A percentile compares a stretch with the other conserved stretches of the same genome.
Conservation (phyloP, 495 filamentous ascomycete species). For the Aspergillus baeticus region DNA sequence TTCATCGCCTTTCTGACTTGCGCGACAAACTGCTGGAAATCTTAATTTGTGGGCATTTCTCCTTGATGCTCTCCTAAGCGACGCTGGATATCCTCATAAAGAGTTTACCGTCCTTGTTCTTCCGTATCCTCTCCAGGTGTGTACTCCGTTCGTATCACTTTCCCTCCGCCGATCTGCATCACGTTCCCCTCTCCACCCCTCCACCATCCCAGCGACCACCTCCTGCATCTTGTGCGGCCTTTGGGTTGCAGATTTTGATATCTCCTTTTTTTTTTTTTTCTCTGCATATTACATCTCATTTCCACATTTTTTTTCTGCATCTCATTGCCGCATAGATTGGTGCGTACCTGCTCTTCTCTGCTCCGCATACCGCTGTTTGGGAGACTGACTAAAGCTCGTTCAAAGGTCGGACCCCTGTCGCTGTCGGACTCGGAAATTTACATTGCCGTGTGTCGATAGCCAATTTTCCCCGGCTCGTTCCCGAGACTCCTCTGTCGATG, state of each 20-base stretch:
- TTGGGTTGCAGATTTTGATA: slow-evolving; percentile 16
- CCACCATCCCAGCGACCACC: slow-evolving; percentile 8
- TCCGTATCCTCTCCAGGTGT: neutral
- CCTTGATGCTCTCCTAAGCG: neutral
- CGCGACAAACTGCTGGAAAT: slow-evolving; percentile 7
- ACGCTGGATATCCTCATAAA: slow-evolving; percentile 6
- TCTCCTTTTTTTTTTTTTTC: slow-evolving; percentile 7
- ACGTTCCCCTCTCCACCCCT: slow-evolving; percentile 12
- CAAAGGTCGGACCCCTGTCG: neutral
- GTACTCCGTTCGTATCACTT: slow-evolving; percentile 5
- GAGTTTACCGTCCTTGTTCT: neutral
- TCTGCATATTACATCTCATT: neutral
- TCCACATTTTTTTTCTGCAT: neutral
- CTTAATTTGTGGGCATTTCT: slow-evolving; percentile 14
- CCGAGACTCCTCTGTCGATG: slow-evolving; percentile 1
- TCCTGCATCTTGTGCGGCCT: slow-evolving; percentile 21
- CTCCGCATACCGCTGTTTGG: slow-evolving; percentile 17
- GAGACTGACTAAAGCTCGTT: neutral
- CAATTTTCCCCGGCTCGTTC: neutral
- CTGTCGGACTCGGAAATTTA: neutral
- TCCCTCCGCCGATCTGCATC: slow-evolving; percentile 13
- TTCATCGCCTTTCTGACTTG: slow-evolving; percentile 15
- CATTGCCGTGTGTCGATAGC: neutral
- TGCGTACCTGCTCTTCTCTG: neutral
- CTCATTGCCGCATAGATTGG: neutral